A percentile compares a stretch with the other conserved stretches of the same genome.
Evolutionary conservation across 306 rosid genomes (phyloP).

Genomic region (Dryas octopetala): DNA sequence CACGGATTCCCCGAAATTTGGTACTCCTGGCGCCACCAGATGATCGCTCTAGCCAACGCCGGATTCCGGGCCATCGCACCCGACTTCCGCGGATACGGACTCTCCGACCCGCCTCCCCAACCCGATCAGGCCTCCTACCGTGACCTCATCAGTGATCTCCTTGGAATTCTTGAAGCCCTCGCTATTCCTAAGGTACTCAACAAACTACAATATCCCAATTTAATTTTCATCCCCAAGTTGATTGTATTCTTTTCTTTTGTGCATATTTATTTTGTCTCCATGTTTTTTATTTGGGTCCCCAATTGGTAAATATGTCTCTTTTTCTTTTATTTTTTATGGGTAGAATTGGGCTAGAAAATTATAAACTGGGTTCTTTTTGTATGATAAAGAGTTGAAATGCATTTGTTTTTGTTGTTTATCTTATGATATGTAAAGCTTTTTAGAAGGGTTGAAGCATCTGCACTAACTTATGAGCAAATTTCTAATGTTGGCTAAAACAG

Average conservation of each 20-base stretch:
- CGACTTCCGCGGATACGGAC: slow-evolving; percentile 75
- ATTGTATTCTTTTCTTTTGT: no score
- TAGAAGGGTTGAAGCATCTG: no score
- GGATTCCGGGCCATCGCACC: slow-evolving; percentile 73
- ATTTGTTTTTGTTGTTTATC: not conserved
- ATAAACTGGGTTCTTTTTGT: not conserved
- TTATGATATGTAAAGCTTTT: no score
- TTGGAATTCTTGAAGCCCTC: slow-evolving; percentile 52
- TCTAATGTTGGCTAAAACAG: not conserved
- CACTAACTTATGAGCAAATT: no score
- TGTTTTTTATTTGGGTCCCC: not conserved
- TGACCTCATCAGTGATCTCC: slow-evolving; percentile 48
- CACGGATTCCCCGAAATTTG: slow-evolving; percentile 92
- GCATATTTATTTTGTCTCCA: not conserved
- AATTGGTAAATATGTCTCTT: not conserved
- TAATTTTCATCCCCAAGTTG: no score
- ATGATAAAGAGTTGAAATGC: no score
- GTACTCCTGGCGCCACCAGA: slow-evolving; percentile 95
- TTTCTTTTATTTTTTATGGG: not conserved
- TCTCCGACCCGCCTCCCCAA: slow-evolving; percentile 55
- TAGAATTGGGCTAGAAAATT: not conserved
- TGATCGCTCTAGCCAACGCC: slow-evolving; percentile 56
- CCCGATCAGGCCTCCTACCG: slow-evolving; percentile 38
- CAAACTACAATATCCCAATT: no score
- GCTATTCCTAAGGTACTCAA: slow-evolving; percentile 49